Conservation (phyloP, 495 filamentous ascomycete species). For the Penicillium bialowiezense region DNA sequence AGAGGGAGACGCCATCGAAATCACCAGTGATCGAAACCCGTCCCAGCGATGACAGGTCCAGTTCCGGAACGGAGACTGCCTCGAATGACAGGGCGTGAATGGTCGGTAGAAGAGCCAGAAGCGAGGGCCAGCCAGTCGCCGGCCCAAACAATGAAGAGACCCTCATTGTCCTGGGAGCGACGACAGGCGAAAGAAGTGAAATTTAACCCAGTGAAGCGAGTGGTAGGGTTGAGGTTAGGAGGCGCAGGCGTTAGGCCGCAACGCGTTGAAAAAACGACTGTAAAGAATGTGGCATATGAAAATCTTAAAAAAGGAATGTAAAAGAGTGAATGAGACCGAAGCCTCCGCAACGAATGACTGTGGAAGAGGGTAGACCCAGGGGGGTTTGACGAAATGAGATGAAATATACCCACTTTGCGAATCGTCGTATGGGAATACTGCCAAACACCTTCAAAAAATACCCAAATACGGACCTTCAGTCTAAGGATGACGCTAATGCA, state of each 20-base stretch:
- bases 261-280: constrained; percentile 31
- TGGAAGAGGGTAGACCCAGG: constrained; percentile 22
- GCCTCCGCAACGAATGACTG: constrained; percentile 40
- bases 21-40: constrained; percentile 84
- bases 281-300: constrained; percentile 33
- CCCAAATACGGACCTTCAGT: neutral
- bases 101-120: constrained; percentile 41
- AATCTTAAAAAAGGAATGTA: constrained; percentile 26
- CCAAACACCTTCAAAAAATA: constrained; percentile 2
- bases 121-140: constrained; percentile 46
- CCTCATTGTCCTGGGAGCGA: constrained; percentile 53
- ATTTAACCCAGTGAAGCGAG: constrained; percentile 14
- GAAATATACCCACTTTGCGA: neutral
- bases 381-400: neutral
- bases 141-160: constrained; percentile 54
- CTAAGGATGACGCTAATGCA: neutral
- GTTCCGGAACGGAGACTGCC: constrained; percentile 67
- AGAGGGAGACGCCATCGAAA: constrained; percentile 88
- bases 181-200: constrained; percentile 32
- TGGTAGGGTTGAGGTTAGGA: constrained; percentile 22
- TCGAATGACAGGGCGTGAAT: constrained; percentile 61
- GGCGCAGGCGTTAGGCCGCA: constrained; percentile 12
- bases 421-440: constrained; percentile 1
- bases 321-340: constrained; percentile 30
- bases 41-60: constrained; percentile 80